These are phyloP conservation scores for Calonectria crousiana DNA, from an alignment of 2,329 filamentous ascomycete species.

Conservation along the genomic window DNA sequence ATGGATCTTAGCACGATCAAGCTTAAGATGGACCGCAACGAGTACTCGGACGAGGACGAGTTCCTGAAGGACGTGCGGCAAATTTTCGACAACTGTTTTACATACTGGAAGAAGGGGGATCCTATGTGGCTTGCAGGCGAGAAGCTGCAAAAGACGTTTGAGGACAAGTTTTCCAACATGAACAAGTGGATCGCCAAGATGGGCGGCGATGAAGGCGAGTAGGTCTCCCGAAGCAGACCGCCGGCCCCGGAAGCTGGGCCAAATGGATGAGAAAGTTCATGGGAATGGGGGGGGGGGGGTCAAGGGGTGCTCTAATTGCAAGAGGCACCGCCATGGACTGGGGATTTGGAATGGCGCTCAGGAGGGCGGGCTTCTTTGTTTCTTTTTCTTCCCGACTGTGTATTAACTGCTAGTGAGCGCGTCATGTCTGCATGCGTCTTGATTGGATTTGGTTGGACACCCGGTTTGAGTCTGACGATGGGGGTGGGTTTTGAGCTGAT, in stretches of 20 bases:
- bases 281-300: background rate
- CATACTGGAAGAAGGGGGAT: slow-evolving; percentile 70
- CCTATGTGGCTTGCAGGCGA: slow-evolving; percentile 68
- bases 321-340: background rate
- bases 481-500: background rate
- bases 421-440: background rate
- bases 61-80: slow-evolving; percentile 70
- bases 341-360: background rate
- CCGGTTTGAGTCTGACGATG: background rate
- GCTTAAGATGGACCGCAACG: slow-evolving; percentile 66
- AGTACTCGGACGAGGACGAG: slow-evolving; percentile 65
- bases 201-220: slow-evolving; percentile 53
- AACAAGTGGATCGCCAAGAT: slow-evolving; percentile 71
- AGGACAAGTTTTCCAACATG: slow-evolving; percentile 71
- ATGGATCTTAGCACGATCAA: slow-evolving; percentile 74
- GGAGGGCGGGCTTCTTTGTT: background rate
- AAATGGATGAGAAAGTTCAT: background rate
- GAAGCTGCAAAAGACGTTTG: slow-evolving; percentile 69
- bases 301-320: background rate
- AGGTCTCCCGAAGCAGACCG: background rate
- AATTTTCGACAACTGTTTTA: slow-evolving; percentile 74
- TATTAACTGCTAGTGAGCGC: slow-evolving; percentile 3
- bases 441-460: background rate
- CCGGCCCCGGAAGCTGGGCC: background rate
- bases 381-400: background rate